Percentiles rank a stretch among this genome's conserved stretches.
phyloP scores from a whole-genome alignment of 306 rosid genomes.

The Lupinus albus region DNA sequence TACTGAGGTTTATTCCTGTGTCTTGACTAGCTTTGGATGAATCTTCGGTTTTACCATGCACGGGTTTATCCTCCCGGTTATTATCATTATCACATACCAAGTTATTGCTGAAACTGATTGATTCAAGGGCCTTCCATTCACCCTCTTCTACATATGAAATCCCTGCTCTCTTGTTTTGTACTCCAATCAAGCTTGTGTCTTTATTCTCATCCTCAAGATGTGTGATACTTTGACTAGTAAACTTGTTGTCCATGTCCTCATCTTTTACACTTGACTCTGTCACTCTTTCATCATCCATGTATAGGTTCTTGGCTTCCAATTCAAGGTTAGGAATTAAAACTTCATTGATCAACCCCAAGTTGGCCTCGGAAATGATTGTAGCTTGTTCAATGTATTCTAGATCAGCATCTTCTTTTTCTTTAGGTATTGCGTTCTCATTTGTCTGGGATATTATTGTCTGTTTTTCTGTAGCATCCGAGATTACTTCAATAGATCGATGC shows the following conservation, averaged over 20 bases:
- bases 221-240: constrained; percentile 3
- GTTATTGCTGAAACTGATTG: constrained; percentile 28
- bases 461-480: constrained; percentile 24
- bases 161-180: constrained; percentile 21
- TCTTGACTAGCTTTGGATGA: too few species aligned
- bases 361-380: constrained; percentile 13
- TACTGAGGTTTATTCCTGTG: too few species aligned
- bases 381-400: constrained; percentile 29
- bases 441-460: constrained; percentile 28
- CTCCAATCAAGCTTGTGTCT: constrained; percentile 7
- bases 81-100: constrained; percentile 1
- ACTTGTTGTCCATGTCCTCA: constrained; percentile 10
- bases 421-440: constrained; percentile 22
- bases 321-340: constrained; percentile 31
- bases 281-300: constrained; percentile 28
- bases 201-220: constrained; percentile 3
- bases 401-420: constrained; percentile 19
- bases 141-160: neutral
- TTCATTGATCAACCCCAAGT: constrained; percentile 23
- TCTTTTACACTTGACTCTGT: constrained; percentile 5
- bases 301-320: neutral
- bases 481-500: constrained; percentile 32
- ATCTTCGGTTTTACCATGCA: neutral
- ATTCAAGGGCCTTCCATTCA: constrained; percentile 33
- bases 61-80: constrained; percentile 17